Percentiles rank a stretch among this genome's conserved stretches.
Evolutionary conservation across 495 filamentous ascomycete species (phyloP).

Genomic region (Hypoxylon trugodes): DNA sequence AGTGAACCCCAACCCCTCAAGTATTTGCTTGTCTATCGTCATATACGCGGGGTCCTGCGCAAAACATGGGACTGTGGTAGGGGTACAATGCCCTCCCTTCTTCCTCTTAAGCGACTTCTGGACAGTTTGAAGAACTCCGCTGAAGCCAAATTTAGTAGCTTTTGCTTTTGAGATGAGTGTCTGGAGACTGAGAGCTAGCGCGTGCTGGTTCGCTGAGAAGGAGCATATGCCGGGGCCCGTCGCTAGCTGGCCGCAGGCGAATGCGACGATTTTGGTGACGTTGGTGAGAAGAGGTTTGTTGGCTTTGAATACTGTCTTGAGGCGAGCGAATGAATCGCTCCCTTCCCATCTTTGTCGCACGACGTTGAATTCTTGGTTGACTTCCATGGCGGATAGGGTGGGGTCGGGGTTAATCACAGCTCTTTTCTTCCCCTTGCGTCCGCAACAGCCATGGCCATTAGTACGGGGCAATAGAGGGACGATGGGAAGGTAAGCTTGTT

Average conservation of each 20-base stretch:
- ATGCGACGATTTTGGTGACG: conserved; percentile 15
- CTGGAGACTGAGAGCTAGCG: conserved; percentile 17
- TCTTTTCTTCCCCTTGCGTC: too few relatives aligned
- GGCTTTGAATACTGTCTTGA: background rate
- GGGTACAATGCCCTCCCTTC: background rate
- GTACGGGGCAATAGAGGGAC: background rate
- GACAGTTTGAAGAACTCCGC: background rate
- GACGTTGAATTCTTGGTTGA: too few relatives aligned
- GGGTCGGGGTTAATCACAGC: too few relatives aligned
- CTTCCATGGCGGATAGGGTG: too few relatives aligned
- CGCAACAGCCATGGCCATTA: background rate
- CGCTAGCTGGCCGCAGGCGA: conserved; percentile 15
- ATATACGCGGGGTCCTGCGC: conserved; percentile 46
- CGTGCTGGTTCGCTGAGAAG: conserved; percentile 11
- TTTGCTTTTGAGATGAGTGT: conserved; percentile 1
- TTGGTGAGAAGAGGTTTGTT: background rate
- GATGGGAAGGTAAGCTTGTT: conserved; percentile 5
- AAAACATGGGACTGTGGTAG: conserved; percentile 5
- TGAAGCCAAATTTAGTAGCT: background rate
- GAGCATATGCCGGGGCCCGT: background rate
- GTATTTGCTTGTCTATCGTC: conserved; percentile 24
- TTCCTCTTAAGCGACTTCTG: background rate
- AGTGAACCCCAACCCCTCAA: conserved; percentile 12
- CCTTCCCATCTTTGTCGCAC: too few relatives aligned
- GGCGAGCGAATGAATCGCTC: background rate